These are phyloP conservation scores for Prunus padus DNA, from an alignment of 306 rosid genomes.

Conservation along the genomic window DNA sequence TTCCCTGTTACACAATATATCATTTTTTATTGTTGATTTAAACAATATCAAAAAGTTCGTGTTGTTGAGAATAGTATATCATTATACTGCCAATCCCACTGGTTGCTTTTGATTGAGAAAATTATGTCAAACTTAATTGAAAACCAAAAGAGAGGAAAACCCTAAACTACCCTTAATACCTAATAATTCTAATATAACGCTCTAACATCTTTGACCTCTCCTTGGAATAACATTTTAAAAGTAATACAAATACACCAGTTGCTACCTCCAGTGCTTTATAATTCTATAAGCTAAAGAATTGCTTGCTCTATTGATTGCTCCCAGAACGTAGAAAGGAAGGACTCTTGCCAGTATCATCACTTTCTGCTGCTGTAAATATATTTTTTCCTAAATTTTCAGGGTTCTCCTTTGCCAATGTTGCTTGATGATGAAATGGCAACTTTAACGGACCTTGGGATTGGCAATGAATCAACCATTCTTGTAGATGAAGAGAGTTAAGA, in stretches of 20 bases:
- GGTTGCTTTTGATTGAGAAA: background rate
- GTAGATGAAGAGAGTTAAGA: constrained; percentile 71
- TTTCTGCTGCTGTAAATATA: background rate
- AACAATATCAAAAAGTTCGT: background rate
- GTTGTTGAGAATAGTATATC: background rate
- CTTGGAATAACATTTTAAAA: background rate
- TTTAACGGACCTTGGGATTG: constrained; percentile 68
- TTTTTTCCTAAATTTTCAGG: constrained; percentile 45
- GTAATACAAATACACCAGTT: background rate
- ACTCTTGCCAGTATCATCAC: background rate
- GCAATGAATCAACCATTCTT: constrained; percentile 65
- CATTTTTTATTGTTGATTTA: background rate
- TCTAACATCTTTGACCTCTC: background rate
- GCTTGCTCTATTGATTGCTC: background rate
- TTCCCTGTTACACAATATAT: constrained; percentile 1
- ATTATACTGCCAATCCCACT: background rate
- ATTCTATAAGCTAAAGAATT: background rate
- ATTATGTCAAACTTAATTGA: background rate
- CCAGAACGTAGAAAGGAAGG: background rate
- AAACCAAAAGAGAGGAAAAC: background rate
- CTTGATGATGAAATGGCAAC: constrained; percentile 76
- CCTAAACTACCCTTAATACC: background rate
- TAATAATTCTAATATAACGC: background rate
- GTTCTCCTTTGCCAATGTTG: constrained; percentile 70
- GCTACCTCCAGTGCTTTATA: background rate